Conservation (phyloP, 495 filamentous ascomycete genomes). For the Tetracladium setigerum region DNA sequence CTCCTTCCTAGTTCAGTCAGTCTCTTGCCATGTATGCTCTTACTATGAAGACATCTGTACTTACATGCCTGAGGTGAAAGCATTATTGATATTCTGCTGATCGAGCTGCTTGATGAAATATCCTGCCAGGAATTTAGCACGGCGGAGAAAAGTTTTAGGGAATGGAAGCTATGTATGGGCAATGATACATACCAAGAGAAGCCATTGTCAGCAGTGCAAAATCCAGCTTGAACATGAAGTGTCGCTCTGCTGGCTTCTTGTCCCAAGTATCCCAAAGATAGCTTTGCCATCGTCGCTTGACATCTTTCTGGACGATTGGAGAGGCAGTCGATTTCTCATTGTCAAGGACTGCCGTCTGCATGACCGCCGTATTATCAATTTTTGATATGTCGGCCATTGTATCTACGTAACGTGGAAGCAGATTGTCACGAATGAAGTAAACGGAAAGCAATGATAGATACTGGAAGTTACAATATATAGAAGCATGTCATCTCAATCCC, state of each 20-base stretch:
- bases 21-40: conserved; percentile 17
- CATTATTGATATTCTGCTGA: conserved; percentile 47
- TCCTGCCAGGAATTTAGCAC: no score
- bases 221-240: conserved; percentile 54
- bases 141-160: background rate
- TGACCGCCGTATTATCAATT: no score
- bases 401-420: no score
- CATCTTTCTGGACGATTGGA: no score
- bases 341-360: no score
- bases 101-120: conserved; percentile 59
- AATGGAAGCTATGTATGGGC: background rate
- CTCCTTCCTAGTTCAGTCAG: conserved; percentile 50
- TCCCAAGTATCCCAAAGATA: conserved; percentile 56
- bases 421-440: no score
- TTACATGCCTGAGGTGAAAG: conserved; percentile 15
- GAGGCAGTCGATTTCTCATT: no score
- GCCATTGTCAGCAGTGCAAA: conserved; percentile 46
- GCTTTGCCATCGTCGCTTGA: background rate
- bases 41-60: background rate
- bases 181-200: conserved; percentile 17
- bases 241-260: conserved; percentile 51
- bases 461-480: no score
- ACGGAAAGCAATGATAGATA: no score
- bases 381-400: no score
- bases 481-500: no score